Evolutionary conservation across 108 stramenopile genomes (phyloP), one percentile per base, ranked within the genome.

Genomic region (Ochromonas danica): DNA sequence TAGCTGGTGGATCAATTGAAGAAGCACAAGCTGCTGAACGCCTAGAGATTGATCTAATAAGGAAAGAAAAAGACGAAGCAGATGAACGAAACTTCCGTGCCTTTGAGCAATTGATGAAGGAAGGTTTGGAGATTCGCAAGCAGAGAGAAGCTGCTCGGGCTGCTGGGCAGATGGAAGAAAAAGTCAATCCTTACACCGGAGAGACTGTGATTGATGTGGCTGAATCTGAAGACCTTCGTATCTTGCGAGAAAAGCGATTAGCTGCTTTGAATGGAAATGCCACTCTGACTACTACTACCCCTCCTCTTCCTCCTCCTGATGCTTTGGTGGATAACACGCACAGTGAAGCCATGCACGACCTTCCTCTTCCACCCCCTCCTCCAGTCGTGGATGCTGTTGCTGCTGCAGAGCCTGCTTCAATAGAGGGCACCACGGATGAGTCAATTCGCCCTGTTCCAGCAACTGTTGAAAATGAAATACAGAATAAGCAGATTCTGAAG

Each of bases 21-120:
- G 75, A 45, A 30, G 89, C 89, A 1, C 60, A 70, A 17, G 86
- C 42, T 45, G 85, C 86, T 10, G 89, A 90, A 71, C 83, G 88
- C 43, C 87, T 77, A 36, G 87, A 85, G 81, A 80, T 89, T 42
- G 67, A 22, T 28, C 39, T 33, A 0, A 86, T 87, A 22, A 62
- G 88, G 27, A 40, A 85, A 43, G 85, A 85, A 42, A 90, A 89
- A 71, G 61, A 63, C 39, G 87, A 71, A 14, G 78, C 67, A 1
- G 88, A 90, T 57, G 87, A 90, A 51, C 77, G 85, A 78, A 83
- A 65, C 17, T 71, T 33, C 33, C 27, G 17, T 36, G 61, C 57
- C 27, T 79, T 78, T 40, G 72, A 75, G 31, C 14, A 6, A 33
- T 14, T 75, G 45, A 60, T 75, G 72, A 39, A 30, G 38, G 35